Evolutionary conservation across 495 filamentous ascomycete species (phyloP).

Genomic region (Xylaria castorea): DNA sequence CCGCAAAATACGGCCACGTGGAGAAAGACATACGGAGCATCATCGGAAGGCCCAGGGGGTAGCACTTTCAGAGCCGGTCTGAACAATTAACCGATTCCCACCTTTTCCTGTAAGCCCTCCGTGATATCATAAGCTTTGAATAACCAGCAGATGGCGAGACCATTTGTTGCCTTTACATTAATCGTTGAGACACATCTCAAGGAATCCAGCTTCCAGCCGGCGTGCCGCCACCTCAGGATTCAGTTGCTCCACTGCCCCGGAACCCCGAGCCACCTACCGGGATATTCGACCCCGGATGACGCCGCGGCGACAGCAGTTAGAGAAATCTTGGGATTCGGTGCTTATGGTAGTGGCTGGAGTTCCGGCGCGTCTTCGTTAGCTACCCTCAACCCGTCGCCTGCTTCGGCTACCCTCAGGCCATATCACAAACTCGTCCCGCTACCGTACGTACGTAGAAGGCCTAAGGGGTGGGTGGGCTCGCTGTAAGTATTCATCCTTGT

Average conservation of each 20-base stretch:
- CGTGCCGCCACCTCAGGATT: neutral
- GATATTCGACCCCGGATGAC: neutral
- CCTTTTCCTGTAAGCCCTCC: neutral
- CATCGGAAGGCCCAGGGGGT: neutral
- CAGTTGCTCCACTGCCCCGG: neutral
- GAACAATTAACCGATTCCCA: neutral
- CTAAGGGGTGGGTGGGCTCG: neutral
- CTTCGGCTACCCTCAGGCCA: neutral
- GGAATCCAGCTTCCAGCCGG: neutral
- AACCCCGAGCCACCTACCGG: neutral
- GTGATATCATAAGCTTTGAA: neutral
- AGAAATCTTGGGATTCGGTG: neutral
- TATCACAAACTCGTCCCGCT: neutral
- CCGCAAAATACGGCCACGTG: neutral
- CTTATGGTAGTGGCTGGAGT: neutral
- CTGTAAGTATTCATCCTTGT: conserved; percentile 1
- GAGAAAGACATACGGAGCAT: neutral
- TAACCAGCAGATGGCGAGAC: neutral
- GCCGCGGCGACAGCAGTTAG: neutral
- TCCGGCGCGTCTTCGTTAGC: neutral
- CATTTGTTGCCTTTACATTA: neutral
- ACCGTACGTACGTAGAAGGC: neutral
- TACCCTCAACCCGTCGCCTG: neutral
- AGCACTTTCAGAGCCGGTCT: neutral
- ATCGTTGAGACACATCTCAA: neutral